These are phyloP conservation scores for Mycena albidolilacea DNA, from an alignment of 768 basidiomycete species.

Conservation along the genomic window DNA sequence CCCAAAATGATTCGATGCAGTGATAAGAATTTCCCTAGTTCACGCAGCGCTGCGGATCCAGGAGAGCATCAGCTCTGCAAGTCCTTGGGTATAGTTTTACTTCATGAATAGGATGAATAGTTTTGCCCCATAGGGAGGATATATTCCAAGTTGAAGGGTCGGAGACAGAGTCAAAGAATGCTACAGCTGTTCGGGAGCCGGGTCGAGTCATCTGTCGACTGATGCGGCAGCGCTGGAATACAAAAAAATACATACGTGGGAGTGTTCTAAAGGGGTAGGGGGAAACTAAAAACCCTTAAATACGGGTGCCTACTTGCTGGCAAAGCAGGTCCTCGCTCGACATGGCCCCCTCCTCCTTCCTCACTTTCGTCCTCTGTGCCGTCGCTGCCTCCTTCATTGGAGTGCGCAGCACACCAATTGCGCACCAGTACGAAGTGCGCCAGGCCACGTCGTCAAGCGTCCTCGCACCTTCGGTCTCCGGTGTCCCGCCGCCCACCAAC, in stretches of 20 bases:
- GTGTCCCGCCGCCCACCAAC: conserved; percentile 12
- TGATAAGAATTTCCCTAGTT: conserved; percentile 2
- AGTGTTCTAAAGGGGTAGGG: neutral
- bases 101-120: conserved; percentile 9
- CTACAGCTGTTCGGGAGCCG: conserved; percentile 11
- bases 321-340: conserved; percentile 7
- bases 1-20: conserved; percentile 5
- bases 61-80: conserved; percentile 9
- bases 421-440: conserved; percentile 12
- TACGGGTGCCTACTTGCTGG: conserved; percentile 8
- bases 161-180: conserved; percentile 2
- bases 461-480: conserved; percentile 5
- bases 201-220: conserved; percentile 9
- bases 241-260: conserved; percentile 12
- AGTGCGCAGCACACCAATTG: conserved; percentile 14
- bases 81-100: conserved; percentile 8
- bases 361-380: conserved; percentile 10
- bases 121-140: conserved; percentile 9
- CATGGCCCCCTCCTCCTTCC: conserved; percentile 12
- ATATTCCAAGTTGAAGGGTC: conserved; percentile 5
- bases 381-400: conserved; percentile 11
- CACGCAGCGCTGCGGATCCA: conserved; percentile 4
- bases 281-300: conserved; percentile 10
- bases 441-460: conserved; percentile 6
- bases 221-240: conserved; percentile 6